Evolutionary conservation across 23 red algal species (phyloP), one percentile per base, ranked within the genome.

Genomic region (Agarophyton chilense): DNA sequence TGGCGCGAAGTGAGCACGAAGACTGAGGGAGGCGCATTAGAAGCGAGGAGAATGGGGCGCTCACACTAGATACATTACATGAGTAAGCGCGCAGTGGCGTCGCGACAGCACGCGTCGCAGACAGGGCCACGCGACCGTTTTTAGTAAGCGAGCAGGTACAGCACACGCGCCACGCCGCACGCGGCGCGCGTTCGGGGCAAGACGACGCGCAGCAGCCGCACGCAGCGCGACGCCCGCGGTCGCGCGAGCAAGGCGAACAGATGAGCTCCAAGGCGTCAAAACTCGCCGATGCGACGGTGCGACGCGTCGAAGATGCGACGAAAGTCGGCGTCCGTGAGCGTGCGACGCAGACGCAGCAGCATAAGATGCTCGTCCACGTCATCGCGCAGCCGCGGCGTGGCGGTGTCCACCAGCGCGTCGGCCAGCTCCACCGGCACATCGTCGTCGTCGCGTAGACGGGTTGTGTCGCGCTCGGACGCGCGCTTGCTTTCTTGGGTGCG

Each of bases 341-440:
- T 90, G 32, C 42, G 55, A 2, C 86, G 22, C 34, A 90, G 55
- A 11, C 36, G 42, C 71, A 34, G 70, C 86, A 90, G 78, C 44
- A 90, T 21, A 54, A 90, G 40, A 4, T 52, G 52, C 41, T 90
- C 86, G 56, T 90, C 86, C 18, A 55, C 86, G 38, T 90, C 75
- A 7, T 80, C 18, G 72, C 70, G 51, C 36, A 90, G 19, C 40
- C 72, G 29, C 21, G 55, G 36, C 18, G 16, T 13, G 19, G 34
- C 73, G 21, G 41, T 51, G 5, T 90, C 86, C 25, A 90, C 10
- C 26, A 45, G 18, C 21, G 71, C 86, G 26, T 80, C 86, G 10
- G 75, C 86, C 38, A 80, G 49, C 35, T 90, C 86, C 7, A 90
- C 44, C 4, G 73, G 73, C 25, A 70, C 11, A 10, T 90, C 52